Evolutionary conservation across 805 yeast genomes (phyloP), one percentile per base, ranked within the genome.

Genomic region (Barnettozyma siamensis): DNA sequence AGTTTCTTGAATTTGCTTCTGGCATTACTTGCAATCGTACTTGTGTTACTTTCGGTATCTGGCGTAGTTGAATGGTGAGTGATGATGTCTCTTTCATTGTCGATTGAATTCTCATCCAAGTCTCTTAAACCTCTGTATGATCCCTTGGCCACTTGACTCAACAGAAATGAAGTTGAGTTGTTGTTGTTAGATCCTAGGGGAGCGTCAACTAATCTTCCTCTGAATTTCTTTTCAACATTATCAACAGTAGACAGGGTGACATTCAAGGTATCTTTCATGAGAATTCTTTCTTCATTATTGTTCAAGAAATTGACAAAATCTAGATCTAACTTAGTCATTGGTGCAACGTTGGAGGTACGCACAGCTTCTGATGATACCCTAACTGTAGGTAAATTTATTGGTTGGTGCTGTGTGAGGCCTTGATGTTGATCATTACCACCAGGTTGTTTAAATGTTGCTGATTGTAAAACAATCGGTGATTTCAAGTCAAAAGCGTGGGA

Each of bases 231-330:
- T 46, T 81, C 87, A 47, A 83, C 70, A 0, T 45, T 35, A 6
- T 72, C 79, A 0, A 77, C 73, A 3, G 65, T 54, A 8, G 72
- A 63, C 38, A 65, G 61, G 6, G 66, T 60, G 2, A 75, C 73
- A 30, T 66, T 63, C 4, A 78, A 70, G 24, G 76, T 73, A 1
- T 83, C 86, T 24, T 70, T 71, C 45, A 70, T 75, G 36, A 80
- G 42, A 1, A 83, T 70, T 42, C 88, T 66, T 53, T 83, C 93
- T 38, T 79, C 78, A 1, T 69, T 60, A 51, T 73, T 75, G 18
- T 59, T 63, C 46, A 83, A 60, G 51, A 65, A 78, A 31, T 67
- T 65, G 6, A 67, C 66, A 83, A 87, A 83, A 15, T 78, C 75
- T 31, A 70, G 57, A 53, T 83, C 88, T 7, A 78, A 50, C 13